phyloP scores from a whole-genome alignment of 257 asterid species.

The Solanum appendiculatum region DNA sequence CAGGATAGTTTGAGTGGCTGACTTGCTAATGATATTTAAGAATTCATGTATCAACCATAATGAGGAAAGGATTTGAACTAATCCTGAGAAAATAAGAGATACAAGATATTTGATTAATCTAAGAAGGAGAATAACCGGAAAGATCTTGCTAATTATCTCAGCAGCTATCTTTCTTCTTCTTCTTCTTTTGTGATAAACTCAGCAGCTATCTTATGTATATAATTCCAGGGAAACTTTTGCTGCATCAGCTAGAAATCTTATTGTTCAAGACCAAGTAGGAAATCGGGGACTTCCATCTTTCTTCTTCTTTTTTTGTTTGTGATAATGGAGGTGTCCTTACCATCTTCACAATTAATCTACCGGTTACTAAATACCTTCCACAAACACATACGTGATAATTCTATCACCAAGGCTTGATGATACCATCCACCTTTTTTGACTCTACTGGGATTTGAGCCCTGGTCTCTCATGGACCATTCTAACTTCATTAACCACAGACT shows the following conservation, averaged over 20 bases:
- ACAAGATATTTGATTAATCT: neutral
- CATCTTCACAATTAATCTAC: neutral
- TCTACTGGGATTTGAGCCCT: neutral
- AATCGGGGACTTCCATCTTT: neutral
- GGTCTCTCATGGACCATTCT: neutral
- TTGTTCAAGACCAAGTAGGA: neutral
- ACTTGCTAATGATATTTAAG: neutral
- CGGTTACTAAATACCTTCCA: neutral
- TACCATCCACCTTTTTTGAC: neutral
- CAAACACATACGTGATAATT: neutral
- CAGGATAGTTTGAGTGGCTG: neutral
- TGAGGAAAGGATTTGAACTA: neutral
- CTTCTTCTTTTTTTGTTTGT: neutral
- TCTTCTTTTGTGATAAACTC: neutral
- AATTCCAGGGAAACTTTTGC: neutral
- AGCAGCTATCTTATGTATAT: neutral
- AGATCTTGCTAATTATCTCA: neutral
- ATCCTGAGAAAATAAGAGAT: neutral
- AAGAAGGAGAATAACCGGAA: neutral
- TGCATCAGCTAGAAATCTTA: neutral
- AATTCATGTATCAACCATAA: neutral
- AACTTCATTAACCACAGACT: neutral
- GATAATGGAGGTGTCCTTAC: neutral
- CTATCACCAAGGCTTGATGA: neutral
- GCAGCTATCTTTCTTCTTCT: neutral